Evolutionary conservation across 495 filamentous ascomycete species (phyloP).

Genomic region (Sordaria brevicollis): DNA sequence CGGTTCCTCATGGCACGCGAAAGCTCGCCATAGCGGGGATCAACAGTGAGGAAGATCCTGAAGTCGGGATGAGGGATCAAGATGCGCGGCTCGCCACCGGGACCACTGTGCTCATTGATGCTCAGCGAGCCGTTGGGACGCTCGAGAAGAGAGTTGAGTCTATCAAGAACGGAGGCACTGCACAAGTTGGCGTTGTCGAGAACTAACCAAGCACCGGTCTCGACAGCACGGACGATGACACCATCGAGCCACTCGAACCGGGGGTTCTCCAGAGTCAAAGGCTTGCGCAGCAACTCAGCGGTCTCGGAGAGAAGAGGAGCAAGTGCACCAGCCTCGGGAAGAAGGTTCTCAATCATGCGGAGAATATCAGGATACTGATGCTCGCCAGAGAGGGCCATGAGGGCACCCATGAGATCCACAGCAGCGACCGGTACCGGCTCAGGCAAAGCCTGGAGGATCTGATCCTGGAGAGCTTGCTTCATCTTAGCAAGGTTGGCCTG

Average conservation of each 20-base stretch:
- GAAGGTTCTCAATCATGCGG: conserved; percentile 19
- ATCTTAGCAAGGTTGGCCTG: conserved; percentile 47
- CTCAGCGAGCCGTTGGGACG: conserved; percentile 68
- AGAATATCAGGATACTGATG: conserved; percentile 20
- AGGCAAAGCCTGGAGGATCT: conserved; percentile 41
- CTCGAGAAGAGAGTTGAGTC: conserved; percentile 90
- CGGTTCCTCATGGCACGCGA: conserved; percentile 96
- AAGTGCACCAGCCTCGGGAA: conserved; percentile 18
- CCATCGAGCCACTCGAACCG: conserved; percentile 97
- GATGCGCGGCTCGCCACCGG: conserved; percentile 69
- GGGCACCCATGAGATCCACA: conserved; percentile 29
- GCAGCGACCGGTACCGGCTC: conserved; percentile 30
- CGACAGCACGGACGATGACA: conserved; percentile 73
- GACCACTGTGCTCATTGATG: conserved; percentile 81
- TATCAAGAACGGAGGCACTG: conserved; percentile 85
- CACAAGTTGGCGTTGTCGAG: conserved; percentile 97
- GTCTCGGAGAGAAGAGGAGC: conserved; percentile 19
- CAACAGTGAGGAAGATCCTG: conserved; percentile 87
- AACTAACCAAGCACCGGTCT: conserved; percentile 83
- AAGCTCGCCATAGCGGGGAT: conserved; percentile 85
- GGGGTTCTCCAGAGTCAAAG: conserved; percentile 48
- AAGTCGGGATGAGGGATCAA: conserved; percentile 80
- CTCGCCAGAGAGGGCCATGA: conserved; percentile 22
- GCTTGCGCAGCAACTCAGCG: conserved; percentile 28
- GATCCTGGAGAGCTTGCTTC: conserved; percentile 39